Evolutionary conservation across 129 eudicot genomes (phyloP).

Genomic region (sunflower (Helianthus annuus)): DNA sequence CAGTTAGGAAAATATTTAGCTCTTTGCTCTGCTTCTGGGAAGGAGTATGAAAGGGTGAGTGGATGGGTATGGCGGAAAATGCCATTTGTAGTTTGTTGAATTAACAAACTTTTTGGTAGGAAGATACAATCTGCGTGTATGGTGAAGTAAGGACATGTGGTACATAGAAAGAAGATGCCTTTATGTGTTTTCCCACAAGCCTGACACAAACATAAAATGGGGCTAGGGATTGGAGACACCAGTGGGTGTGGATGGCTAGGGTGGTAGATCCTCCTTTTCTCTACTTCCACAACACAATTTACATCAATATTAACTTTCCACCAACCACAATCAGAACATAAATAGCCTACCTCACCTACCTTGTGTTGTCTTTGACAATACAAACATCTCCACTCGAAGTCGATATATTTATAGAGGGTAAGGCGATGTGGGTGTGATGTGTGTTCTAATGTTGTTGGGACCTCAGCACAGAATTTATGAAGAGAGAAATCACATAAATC

Average conservation of each 20-base stretch:
- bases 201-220: not conserved
- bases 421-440: not conserved
- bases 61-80: conserved; percentile 15
- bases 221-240: not conserved
- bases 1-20: not conserved
- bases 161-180: conserved; percentile 22
- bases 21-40: not conserved
- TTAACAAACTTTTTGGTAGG: not conserved
- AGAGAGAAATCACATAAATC: conserved; percentile 8
- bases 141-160: not conserved
- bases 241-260: conserved; percentile 21
- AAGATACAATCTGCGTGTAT: conserved; percentile 19
- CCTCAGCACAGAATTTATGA: conserved; percentile 11
- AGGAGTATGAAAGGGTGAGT: conserved; percentile 28
- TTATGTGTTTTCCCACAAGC: conserved; percentile 17
- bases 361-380: not conserved
- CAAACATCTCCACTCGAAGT: not conserved
- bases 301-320: not conserved
- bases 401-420: not conserved
- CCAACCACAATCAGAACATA: too few species aligned
- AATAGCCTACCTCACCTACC: not conserved
- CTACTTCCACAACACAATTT: not conserved
- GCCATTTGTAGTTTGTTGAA: not conserved
- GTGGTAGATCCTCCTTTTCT: conserved; percentile 12
- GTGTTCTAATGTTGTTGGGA: not conserved